A percentile compares a stretch with the other conserved stretches of the same genome.
Conservation (phyloP, 2,329 filamentous ascomycete genomes). For the Pseudocercospora fuligena region DNA sequence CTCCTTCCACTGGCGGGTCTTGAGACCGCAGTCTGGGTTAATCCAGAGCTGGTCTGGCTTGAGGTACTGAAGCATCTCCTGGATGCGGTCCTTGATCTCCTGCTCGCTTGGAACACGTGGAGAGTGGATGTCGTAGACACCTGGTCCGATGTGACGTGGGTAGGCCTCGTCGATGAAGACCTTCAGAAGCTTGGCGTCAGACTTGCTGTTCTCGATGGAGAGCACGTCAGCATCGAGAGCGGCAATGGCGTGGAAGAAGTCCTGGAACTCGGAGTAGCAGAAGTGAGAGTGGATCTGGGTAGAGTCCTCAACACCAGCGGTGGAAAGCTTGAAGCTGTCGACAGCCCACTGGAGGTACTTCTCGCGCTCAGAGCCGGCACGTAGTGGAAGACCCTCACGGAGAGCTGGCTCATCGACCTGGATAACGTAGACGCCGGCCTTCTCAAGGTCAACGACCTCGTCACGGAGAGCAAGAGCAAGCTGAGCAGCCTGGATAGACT, state of each 20-base stretch:
- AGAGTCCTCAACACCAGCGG: conserved; percentile 88
- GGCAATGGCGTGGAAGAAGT: conserved; percentile 99
- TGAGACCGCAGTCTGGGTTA: conserved; percentile 98
- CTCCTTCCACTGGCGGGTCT: conserved; percentile 98
- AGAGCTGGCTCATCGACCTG: conserved; percentile 99
- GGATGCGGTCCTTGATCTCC: conserved; percentile 97
- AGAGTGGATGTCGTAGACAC: conserved; percentile 98
- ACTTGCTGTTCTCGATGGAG: conserved; percentile 99
- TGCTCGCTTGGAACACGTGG: conserved; percentile 95
- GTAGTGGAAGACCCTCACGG: conserved; percentile 98
- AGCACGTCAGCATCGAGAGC: conserved; percentile 97
- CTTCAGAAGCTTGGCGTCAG: conserved; percentile 97
- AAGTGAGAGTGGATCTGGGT: conserved; percentile 99
- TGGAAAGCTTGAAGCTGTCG: conserved; percentile 95
- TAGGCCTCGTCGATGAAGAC: conserved; percentile 98
- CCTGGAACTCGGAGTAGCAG: conserved; percentile 99
- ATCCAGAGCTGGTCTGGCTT: conserved; percentile 99
- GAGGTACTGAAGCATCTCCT: conserved; percentile 96
- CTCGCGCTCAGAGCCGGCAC: conserved; percentile 89
- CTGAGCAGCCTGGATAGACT: conserved; percentile 98
- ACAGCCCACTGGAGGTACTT: conserved; percentile 98
- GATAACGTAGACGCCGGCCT: conserved; percentile 95
- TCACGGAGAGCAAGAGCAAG: conserved; percentile 97
- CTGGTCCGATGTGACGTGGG: conserved; percentile 96
- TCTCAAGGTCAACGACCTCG: conserved; percentile 97